Evolutionary conservation across 768 basidiomycete genomes (phyloP).

Genomic region (Amanita inopinata): DNA sequence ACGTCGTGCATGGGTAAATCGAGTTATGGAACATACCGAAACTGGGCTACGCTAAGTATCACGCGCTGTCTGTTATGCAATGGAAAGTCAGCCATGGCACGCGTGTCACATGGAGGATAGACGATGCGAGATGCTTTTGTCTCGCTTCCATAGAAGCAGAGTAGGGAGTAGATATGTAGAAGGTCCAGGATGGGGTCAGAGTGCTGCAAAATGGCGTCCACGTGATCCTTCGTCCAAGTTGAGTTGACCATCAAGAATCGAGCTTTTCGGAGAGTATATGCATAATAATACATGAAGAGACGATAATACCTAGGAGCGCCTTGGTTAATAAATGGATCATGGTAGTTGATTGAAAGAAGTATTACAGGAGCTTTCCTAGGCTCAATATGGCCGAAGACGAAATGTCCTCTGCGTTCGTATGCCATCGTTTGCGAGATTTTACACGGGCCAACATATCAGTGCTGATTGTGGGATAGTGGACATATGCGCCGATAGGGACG

Average conservation of each 20-base stretch:
- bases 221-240: conserved; percentile 85
- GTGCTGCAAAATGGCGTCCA: conserved; percentile 61
- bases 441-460: conserved; percentile 89
- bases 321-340: not conserved
- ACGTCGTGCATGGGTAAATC: not conserved
- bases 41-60: conserved; percentile 87
- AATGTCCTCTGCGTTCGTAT: conserved; percentile 52
- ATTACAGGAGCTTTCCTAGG: conserved; percentile 54
- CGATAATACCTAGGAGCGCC: conserved; percentile 65
- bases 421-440: conserved; percentile 39
- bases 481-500: conserved; percentile 79
- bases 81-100: conserved; percentile 49
- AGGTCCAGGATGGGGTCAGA: conserved; percentile 39
- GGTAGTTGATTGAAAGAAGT: conserved; percentile 12
- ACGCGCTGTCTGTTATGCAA: conserved; percentile 47
- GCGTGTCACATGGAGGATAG: conserved; percentile 90
- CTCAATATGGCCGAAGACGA: conserved; percentile 48
- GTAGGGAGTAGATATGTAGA: conserved; percentile 35
- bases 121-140: conserved; percentile 40
- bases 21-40: conserved; percentile 45
- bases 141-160: conserved; percentile 22
- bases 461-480: conserved; percentile 96
- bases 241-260: conserved; percentile 90
- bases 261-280: conserved; percentile 60
- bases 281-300: conserved; percentile 78